Evolutionary conservation across 768 basidiomycete species (phyloP), one percentile per base, ranked within the genome.

Genomic region (Collybia sp.): DNA sequence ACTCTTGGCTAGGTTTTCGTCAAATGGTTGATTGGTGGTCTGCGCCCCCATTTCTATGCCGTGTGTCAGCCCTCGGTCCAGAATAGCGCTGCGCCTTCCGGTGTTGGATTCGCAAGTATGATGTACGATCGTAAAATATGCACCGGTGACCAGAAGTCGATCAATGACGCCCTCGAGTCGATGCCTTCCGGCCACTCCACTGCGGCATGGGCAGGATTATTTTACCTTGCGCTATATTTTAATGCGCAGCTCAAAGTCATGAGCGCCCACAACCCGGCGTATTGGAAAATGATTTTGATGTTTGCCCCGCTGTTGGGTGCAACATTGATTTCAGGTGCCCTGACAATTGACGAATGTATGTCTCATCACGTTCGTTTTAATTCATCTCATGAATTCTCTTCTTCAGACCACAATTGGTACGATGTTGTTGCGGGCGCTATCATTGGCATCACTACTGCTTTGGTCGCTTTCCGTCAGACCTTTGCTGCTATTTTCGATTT

Each of bases 221-320:
- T 78, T 17, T 76, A 64, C 54, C 64, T 79, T 13, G 53, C 69
- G 2, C 57, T 72, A 9, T 73, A 71, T 50, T 65, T 79, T 58
- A 76, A 80, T 49, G 75, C 75, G 4, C 76, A 79, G 52, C 67
- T 83, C 49, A 82, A 82, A 57, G 70, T 78, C 46, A 77, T 77
- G 61, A 64, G 73, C 20, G 77, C 79, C n/a, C 73, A 78, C 58
- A 77, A 79, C 48, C 74, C 77, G 1, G 76, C 77, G 32, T 81
- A 79, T 58, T 82, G 79, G 80, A 82, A 81, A 58, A 76, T 78
- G 73, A 62, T 82, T 48, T 52, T 80, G 17, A 70, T 80, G 51
- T 75, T 82, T 47, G 71, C 75, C 4, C 80, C 79, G 20, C 50
- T 82, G 4, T 70, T 77, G 39, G 80, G 79, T 12, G 80, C 79